Conservation (phyloP, 2,329 filamentous ascomycete species). For the Fusarium duplospermum region DNA sequence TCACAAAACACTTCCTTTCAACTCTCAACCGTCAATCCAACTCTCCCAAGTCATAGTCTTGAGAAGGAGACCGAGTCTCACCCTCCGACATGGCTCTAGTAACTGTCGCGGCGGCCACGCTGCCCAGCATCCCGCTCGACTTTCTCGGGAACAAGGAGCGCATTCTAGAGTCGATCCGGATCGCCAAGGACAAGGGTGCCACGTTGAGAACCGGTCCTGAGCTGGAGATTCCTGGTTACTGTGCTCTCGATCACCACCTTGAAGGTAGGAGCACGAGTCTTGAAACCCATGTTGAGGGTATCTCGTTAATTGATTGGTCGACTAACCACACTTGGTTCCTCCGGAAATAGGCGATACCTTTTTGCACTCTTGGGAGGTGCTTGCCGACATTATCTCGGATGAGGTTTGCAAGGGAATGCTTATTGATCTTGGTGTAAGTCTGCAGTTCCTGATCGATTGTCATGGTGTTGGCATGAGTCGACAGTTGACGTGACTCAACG, state of each 20-base stretch:
- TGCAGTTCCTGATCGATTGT: neutral
- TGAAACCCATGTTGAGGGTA: neutral
- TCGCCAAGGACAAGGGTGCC: neutral
- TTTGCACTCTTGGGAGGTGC: slow-evolving; percentile 45
- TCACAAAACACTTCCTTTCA: neutral
- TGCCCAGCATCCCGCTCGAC: slow-evolving; percentile 62
- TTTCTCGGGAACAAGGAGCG: slow-evolving; percentile 53
- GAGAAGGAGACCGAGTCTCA: neutral
- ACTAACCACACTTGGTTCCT: neutral
- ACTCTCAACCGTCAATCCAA: neutral
- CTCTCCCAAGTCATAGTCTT: neutral
- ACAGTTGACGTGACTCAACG: neutral
- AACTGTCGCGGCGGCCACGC: slow-evolving; percentile 51
- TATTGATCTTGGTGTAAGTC: slow-evolving; percentile 41
- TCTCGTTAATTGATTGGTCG: neutral
- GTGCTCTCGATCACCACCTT: neutral
- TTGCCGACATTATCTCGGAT: slow-evolving; percentile 45
- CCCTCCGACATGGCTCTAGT: slow-evolving; percentile 20
- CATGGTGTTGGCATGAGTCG: neutral
- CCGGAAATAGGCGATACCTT: slow-evolving; percentile 51
- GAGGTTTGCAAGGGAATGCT: slow-evolving; percentile 43
- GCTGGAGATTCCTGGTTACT: neutral
- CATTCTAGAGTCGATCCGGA: neutral
- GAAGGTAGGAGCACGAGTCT: neutral
- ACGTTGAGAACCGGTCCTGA: neutral